phyloP scores from a whole-genome alignment of 108 stramenopile genomes.

The Pseudonitzschia multistriata region DNA sequence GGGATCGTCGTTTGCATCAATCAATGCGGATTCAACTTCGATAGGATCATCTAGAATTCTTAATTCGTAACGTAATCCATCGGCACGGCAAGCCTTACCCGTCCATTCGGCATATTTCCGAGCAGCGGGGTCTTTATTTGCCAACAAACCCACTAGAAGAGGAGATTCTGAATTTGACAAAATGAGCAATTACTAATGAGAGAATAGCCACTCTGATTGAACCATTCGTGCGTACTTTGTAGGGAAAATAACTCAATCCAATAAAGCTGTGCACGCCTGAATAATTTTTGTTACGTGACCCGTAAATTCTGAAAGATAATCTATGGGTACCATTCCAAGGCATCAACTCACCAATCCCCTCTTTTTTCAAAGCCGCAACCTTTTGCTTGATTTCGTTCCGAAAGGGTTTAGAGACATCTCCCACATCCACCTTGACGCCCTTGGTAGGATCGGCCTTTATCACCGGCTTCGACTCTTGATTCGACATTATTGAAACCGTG shows the following conservation, averaged over 20 bases:
- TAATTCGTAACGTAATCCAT: conserved; percentile 95
- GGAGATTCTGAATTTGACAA: conserved; percentile 63
- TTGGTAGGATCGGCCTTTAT: conserved; percentile 42
- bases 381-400: conserved; percentile 85
- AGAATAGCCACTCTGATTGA: neutral
- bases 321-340: neutral
- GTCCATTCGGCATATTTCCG: conserved; percentile 96
- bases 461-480: conserved; percentile 19
- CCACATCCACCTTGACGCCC: conserved; percentile 79
- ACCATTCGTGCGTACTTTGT: neutral
- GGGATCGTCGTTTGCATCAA: conserved; percentile 91
- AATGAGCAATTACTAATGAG: neutral
- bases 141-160: conserved; percentile 90
- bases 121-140: conserved; percentile 91
- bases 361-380: conserved; percentile 61
- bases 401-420: conserved; percentile 79
- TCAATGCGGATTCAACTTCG: conserved; percentile 86
- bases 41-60: conserved; percentile 70
- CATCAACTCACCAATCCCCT: conserved; percentile 56
- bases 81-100: conserved; percentile 81
- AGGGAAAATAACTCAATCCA: neutral
- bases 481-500: neutral
- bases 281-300: neutral
- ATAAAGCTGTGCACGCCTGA: neutral
- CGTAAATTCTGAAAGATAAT: neutral